Evolutionary conservation across 768 basidiomycete genomes (phyloP).

Genomic region (Cyathus striatus): DNA sequence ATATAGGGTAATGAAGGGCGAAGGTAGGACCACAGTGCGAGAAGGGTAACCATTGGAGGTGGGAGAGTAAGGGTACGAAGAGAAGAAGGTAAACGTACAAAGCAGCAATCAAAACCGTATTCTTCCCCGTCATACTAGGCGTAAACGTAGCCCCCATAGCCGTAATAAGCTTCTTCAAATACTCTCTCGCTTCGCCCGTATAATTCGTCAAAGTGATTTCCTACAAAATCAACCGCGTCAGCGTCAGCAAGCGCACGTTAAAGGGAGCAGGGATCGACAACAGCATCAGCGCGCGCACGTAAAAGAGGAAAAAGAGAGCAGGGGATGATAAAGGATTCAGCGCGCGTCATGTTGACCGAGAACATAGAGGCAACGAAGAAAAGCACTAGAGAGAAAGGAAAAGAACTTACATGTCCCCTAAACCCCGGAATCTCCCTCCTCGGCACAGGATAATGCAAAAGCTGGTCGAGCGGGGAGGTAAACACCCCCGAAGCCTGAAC

Average conservation of each 20-base stretch:
- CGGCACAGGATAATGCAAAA: conserved; percentile 84
- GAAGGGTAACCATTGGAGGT: not conserved
- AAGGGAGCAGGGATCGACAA: not conserved
- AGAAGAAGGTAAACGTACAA: conserved; percentile 44
- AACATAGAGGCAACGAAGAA: conserved; percentile 5
- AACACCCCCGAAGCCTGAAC: conserved; percentile 61
- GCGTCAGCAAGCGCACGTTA: not conserved
- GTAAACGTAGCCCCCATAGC: conserved; percentile 79
- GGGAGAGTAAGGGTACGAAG: not conserved
- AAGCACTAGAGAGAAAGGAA: not conserved
- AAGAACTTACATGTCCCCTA: conserved; percentile 46
- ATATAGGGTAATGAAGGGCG: too few species aligned
- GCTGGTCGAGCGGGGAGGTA: conserved; percentile 62
- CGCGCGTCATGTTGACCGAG: too few species aligned
- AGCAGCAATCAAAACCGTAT: conserved; percentile 81
- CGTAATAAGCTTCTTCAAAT: conserved; percentile 77
- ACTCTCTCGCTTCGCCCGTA: conserved; percentile 81
- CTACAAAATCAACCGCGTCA: conserved; percentile 25
- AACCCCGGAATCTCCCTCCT: conserved; percentile 56
- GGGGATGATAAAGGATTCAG: not conserved
- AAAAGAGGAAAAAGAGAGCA: too few species aligned
- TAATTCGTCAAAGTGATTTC: conserved; percentile 86
- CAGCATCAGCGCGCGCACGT: too few species aligned
- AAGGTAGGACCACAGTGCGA: too few species aligned
- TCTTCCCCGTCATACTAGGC: conserved; percentile 71